These are phyloP conservation scores for Penicillium sp. DNA, from an alignment of 2,329 filamentous ascomycete genomes.

Conservation along the genomic window DNA sequence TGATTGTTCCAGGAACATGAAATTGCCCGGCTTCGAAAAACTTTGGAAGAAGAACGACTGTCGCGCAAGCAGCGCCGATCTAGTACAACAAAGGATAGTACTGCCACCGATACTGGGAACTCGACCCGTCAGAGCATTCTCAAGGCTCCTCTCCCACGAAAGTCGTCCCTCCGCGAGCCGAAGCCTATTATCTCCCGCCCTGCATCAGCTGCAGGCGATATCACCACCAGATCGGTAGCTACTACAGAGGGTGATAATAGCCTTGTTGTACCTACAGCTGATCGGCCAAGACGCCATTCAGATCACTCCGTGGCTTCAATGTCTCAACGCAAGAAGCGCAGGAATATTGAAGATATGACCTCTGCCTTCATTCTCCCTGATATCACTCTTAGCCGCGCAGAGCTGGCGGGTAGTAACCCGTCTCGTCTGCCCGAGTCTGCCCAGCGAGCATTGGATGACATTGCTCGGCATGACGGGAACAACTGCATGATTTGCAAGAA, in stretches of 20 bases:
- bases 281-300: constrained; percentile 44
- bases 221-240: constrained; percentile 37
- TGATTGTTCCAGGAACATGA: constrained; percentile 43
- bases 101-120: constrained; percentile 46
- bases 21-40: constrained; percentile 58
- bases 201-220: constrained; percentile 41
- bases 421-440: constrained; percentile 43
- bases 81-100: constrained; percentile 35
- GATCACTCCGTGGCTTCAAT: constrained; percentile 55
- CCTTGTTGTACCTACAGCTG: constrained; percentile 31
- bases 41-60: constrained; percentile 58
- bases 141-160: constrained; percentile 50
- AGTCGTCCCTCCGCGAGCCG: constrained; percentile 59
- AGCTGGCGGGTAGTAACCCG: constrained; percentile 35
- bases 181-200: constrained; percentile 42
- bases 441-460: constrained; percentile 46
- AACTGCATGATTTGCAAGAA: constrained; percentile 63
- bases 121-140: constrained; percentile 43
- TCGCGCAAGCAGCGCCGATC: constrained; percentile 47
- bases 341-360: constrained; percentile 59
- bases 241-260: constrained; percentile 37
- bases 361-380: constrained; percentile 68
- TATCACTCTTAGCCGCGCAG: constrained; percentile 56
- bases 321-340: constrained; percentile 55
- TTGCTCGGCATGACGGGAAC: constrained; percentile 55